Conservation (phyloP, 1,284 basidiomycete genomes). For the Wallemia hederae region DNA sequence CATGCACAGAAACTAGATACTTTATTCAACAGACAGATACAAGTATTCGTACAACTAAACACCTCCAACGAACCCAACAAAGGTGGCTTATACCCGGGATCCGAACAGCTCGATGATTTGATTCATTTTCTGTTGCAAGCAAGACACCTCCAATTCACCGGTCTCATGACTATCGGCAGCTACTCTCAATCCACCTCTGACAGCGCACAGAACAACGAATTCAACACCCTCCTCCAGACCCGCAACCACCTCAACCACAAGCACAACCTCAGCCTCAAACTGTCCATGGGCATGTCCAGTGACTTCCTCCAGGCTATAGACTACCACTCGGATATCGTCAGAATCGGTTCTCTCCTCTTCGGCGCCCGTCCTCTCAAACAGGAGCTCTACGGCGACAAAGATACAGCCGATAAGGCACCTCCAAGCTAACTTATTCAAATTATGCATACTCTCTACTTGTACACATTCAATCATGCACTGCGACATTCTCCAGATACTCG, state of each 20-base stretch:
- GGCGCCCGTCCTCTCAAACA: neutral
- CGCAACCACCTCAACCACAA: neutral
- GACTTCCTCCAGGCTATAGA: neutral
- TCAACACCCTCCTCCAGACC: neutral
- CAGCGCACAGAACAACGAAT: neutral
- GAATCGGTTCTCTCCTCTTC: neutral
- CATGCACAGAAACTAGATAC: neutral
- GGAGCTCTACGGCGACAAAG: neutral
- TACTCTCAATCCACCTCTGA: neutral
- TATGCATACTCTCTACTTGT: neutral
- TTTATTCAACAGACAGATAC: neutral
- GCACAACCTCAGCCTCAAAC: neutral
- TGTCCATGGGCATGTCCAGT: neutral
- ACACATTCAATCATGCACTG: conserved; percentile 11
- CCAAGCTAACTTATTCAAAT: neutral
- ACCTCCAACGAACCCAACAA: neutral
- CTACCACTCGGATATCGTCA: neutral
- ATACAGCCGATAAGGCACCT: neutral
- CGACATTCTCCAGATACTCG: conserved; percentile 54
- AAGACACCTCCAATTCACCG: neutral
- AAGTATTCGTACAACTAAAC: neutral
- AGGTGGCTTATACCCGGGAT: neutral
- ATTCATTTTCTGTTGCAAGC: neutral
- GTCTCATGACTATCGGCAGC: neutral
- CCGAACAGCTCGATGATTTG: neutral